Evolutionary conservation across 345 rosid genomes (phyloP).

Genomic region (Aquilaria malaccensis): DNA sequence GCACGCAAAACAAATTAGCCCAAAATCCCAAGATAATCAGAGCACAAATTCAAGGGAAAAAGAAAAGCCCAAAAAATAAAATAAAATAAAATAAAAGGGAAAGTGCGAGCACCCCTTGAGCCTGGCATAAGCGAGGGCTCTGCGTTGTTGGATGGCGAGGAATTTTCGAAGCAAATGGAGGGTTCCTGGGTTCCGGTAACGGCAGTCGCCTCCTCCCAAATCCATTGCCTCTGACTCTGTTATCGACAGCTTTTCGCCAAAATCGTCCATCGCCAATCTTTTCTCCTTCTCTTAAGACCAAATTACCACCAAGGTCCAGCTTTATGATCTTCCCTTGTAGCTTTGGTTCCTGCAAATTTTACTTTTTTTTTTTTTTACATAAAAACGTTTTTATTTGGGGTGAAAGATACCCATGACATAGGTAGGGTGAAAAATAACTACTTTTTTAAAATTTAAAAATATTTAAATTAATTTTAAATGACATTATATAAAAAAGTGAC

Average conservation of each 20-base stretch:
- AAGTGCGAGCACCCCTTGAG: constrained; percentile 48
- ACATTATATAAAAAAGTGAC: no score
- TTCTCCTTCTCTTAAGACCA: no score
- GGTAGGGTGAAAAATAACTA: no score
- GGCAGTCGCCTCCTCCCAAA: constrained; percentile 8
- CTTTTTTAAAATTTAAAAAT: no score
- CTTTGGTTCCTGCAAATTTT: no score
- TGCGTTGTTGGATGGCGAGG: constrained; percentile 68
- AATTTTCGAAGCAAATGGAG: constrained; percentile 52
- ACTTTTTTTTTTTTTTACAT: no score
- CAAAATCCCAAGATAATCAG: not conserved
- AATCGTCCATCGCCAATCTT: constrained; percentile 44
- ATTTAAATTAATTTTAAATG: no score
- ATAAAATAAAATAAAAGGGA: not conserved
- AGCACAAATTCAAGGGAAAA: not conserved
- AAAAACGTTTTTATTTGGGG: no score
- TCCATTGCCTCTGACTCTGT: constrained; percentile 35
- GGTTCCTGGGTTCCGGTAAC: constrained; percentile 13
- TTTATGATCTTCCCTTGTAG: no score
- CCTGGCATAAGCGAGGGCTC: constrained; percentile 80
- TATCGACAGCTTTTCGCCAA: constrained; percentile 56
- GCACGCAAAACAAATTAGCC: not conserved
- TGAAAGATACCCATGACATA: no score
- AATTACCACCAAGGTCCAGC: no score
- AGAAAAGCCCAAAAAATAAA: no score